phyloP scores from a whole-genome alignment of 208 protist genomes.

The Crithidia sp. region DNA sequence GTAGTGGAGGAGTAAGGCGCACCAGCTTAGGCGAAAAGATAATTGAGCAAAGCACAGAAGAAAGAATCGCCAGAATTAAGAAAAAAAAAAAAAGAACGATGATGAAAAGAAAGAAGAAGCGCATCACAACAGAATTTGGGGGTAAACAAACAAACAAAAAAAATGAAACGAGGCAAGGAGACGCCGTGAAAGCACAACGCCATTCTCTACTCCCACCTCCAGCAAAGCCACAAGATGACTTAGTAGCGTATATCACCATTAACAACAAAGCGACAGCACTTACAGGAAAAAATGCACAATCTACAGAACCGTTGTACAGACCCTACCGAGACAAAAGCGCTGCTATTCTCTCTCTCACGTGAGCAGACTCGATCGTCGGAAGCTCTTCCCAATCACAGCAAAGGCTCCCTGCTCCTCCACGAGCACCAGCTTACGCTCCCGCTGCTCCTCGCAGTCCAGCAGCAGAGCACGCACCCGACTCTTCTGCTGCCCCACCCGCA shows the following conservation, averaged over 20 bases:
- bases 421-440: slow-evolving; percentile 3
- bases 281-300: background rate
- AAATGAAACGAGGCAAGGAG: background rate
- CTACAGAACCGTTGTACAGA: background rate
- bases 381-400: slow-evolving; percentile 7
- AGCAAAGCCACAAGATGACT: too few species aligned
- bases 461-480: slow-evolving; percentile 19
- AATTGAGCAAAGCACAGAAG: too few species aligned
- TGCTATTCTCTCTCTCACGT: background rate
- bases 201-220: background rate
- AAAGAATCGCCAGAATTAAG: background rate
- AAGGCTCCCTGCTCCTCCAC: slow-evolving; percentile 22
- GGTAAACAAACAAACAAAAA: slow-evolving; percentile 3
- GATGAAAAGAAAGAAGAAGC: background rate
- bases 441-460: slow-evolving; percentile 33
- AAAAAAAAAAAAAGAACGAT: slow-evolving; percentile 9
- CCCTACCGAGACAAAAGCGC: too few species aligned
- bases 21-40: too few species aligned
- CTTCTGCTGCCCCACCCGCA: slow-evolving; percentile 10
- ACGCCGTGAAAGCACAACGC: background rate
- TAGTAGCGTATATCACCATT: too few species aligned
- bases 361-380: slow-evolving; percentile 3
- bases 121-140: background rate
- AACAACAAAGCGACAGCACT: background rate
- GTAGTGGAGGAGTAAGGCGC: too few species aligned